Conservation (phyloP, 441 rosid species). For the Populus hybrid region DNA sequence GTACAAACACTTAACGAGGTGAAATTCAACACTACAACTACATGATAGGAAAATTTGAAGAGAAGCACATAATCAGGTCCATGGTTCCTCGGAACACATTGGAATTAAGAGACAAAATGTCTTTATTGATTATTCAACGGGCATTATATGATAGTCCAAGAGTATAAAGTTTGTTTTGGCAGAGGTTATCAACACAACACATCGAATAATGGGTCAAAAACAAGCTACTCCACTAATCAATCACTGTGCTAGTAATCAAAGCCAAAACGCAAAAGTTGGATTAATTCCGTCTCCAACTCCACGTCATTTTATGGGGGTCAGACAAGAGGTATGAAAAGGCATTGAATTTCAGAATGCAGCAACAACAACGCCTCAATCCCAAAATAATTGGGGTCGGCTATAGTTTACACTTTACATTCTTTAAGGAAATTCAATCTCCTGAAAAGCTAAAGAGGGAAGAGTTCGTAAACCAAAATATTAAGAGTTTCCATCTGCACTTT, state of each 20-base stretch:
- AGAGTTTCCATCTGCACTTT: neutral
- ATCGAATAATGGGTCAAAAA: neutral
- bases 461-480: neutral
- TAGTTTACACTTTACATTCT: neutral
- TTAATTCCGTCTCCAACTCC: neutral
- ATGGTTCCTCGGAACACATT: neutral
- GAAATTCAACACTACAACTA: neutral
- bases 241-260: neutral
- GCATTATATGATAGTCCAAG: neutral
- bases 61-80: neutral
- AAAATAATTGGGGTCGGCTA: neutral
- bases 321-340: neutral
- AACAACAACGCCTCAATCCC: neutral
- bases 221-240: neutral
- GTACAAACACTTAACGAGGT: neutral
- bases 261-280: neutral
- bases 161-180: neutral
- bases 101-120: neutral
- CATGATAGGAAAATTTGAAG: neutral
- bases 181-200: neutral
- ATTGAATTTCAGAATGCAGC: neutral
- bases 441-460: neutral
- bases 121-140: neutral
- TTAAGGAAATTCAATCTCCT: neutral
- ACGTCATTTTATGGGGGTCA: neutral